Conservation (phyloP, 2,329 filamentous ascomycete species). For the Diaporthe longicolla region DNA sequence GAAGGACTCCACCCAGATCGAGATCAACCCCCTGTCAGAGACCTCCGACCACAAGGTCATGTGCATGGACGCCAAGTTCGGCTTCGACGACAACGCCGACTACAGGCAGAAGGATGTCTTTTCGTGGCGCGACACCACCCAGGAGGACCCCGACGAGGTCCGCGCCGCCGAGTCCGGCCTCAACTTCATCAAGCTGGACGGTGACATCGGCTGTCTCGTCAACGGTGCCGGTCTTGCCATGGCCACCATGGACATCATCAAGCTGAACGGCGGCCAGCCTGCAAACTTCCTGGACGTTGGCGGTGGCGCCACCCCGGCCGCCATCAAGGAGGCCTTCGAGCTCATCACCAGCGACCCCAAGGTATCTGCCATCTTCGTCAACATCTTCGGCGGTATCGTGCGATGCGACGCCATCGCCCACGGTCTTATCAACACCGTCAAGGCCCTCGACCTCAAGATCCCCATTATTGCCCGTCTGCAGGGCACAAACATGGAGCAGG, state of each 20-base stretch:
- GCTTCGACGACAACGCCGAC: slow-evolving; percentile 98
- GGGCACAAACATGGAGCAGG: slow-evolving; percentile 97
- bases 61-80: slow-evolving; percentile 99
- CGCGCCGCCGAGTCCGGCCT: slow-evolving; percentile 94
- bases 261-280: slow-evolving; percentile 95
- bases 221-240: slow-evolving; percentile 99
- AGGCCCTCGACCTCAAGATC: slow-evolving; percentile 95
- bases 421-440: slow-evolving; percentile 94
- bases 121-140: slow-evolving; percentile 90
- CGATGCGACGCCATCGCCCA: slow-evolving; percentile 97
- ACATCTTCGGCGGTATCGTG: slow-evolving; percentile 99
- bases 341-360: slow-evolving; percentile 99
- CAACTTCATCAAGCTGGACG: slow-evolving; percentile 99
- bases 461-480: slow-evolving; percentile 98
- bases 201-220: slow-evolving; percentile 98
- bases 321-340: slow-evolving; percentile 97
- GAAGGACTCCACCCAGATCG: slow-evolving; percentile 98
- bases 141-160: slow-evolving; percentile 98
- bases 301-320: slow-evolving; percentile 95
- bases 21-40: slow-evolving; percentile 99
- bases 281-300: slow-evolving; percentile 99
- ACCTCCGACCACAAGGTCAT: slow-evolving; percentile 98
- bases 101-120: slow-evolving; percentile 99
- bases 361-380: slow-evolving; percentile 99
- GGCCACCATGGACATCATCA: slow-evolving; percentile 99